These are phyloP conservation scores for Lactifluus volemus DNA, from an alignment of 768 basidiomycete genomes.

Conservation along the genomic window DNA sequence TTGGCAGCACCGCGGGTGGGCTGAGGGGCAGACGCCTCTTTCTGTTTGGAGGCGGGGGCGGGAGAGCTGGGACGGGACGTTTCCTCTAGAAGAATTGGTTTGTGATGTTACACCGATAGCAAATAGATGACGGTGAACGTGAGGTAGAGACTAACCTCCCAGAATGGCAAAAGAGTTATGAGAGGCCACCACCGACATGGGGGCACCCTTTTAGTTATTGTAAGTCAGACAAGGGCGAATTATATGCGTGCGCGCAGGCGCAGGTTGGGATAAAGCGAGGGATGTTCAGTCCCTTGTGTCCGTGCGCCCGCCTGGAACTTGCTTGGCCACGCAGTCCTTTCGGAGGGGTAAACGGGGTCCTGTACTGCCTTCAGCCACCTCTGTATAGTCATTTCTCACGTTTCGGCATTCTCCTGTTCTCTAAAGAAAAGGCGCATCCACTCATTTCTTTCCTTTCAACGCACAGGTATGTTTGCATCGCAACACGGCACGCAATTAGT, in stretches of 20 bases:
- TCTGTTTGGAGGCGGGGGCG: conserved; percentile 29
- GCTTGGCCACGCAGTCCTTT: neutral
- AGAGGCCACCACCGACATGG: conserved; percentile 91
- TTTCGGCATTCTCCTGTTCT: conserved; percentile 9
- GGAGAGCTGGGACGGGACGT: conserved; percentile 37
- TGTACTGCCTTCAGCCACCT: conserved; percentile 18
- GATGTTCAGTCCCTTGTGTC: neutral
- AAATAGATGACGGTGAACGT: neutral
- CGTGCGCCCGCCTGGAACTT: neutral
- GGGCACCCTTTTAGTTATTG: conserved; percentile 40
- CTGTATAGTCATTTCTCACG: conserved; percentile 29
- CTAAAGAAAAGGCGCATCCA: neutral
- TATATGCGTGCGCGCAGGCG: neutral
- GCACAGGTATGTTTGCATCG: conserved; percentile 46
- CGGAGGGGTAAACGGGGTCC: conserved; percentile 15
- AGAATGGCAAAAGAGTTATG: conserved; percentile 81
- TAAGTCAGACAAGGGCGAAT: conserved; percentile 17
- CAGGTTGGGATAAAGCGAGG: conserved; percentile 1
- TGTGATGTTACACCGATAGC: neutral
- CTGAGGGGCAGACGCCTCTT: conserved; percentile 28
- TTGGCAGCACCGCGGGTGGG: conserved; percentile 36
- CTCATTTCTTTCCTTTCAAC: conserved; percentile 34
- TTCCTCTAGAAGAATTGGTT: conserved; percentile 33
- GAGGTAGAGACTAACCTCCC: conserved; percentile 45
- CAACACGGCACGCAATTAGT: neutral